Base-by-base conservation (phyloP, 805 yeast genomes). In the Metschnikowia kunwiensis region DNA sequence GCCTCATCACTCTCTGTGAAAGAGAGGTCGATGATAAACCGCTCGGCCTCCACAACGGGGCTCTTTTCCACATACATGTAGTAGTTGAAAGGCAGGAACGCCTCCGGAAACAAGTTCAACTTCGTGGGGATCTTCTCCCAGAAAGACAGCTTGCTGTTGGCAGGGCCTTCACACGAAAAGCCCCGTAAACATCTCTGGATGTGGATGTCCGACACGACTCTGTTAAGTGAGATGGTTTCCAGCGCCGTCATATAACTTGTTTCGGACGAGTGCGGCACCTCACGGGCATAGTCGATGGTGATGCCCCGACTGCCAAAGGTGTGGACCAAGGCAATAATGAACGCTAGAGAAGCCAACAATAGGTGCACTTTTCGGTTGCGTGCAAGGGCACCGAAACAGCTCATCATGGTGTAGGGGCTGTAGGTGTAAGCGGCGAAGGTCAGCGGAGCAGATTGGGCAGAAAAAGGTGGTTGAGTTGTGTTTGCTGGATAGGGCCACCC, bases 141-240 rank as follows among this genome's bases (percentile, higher is more conserved):
- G n/a, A 12, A 21, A 3, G 35, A 20, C 24, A 20, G 32, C 19
- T 32, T 17, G 32, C 16, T 25, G 11, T 23, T 30, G 3, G 9
- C 13, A 2, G 49, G 46, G 5, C 18, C 32, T 8, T 18, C 23
- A 21, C 52, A 48, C 7, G 39, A 15, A 19, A 48, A 48, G 10
- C 52, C 52, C 7, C 46, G 46, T 6, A 46, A 14, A 27, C 52
- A 48, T 8, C 36, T 34, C 12, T 21, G 35, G 23, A 48, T 36
- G 10, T 38, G 30, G 24, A 48, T 40, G 21, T 48, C 50, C 2
- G 49, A 25, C 11, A 48, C 51, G 14, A 42, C 38, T 17, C 13
- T n/a, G 13, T 42, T 35, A 1, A 27, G 7, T 5, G 36, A 20
- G n/a, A 47, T 35, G 12, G 31, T 42, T n/a, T 44, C 49, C 35